These are phyloP conservation scores for Astrocystis sublimbata DNA, from an alignment of 495 filamentous ascomycete genomes.

Conservation along the genomic window DNA sequence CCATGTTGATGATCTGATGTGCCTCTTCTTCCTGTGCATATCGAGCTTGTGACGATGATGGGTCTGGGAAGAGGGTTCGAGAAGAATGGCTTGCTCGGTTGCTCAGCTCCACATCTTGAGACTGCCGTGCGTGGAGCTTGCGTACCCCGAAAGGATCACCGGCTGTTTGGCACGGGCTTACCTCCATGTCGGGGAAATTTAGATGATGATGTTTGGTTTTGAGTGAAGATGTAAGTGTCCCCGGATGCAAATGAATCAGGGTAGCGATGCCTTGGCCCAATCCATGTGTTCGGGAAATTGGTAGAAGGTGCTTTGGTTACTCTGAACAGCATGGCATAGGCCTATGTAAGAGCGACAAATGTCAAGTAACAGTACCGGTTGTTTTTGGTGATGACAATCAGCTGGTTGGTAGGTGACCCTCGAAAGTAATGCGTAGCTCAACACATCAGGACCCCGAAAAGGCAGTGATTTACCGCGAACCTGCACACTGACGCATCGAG, in stretches of 20 bases:
- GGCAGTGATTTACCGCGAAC: not conserved
- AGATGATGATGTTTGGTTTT: not conserved
- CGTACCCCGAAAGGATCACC: slow-evolving; percentile 1
- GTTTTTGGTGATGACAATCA: not conserved
- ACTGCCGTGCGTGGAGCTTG: not conserved
- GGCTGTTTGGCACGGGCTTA: not conserved
- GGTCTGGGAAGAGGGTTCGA: not conserved
- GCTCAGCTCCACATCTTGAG: not conserved
- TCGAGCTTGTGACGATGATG: not conserved
- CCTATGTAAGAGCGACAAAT: not conserved
- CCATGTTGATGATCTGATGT: not conserved
- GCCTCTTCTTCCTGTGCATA: not conserved
- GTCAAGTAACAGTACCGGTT: not conserved
- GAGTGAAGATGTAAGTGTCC: not conserved
- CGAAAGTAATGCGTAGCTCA: not conserved
- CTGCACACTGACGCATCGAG: not conserved
- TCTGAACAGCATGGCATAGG: not conserved
- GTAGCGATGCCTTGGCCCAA: slow-evolving; percentile 8
- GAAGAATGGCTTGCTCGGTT: not conserved
- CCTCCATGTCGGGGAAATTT: not conserved
- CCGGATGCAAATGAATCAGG: slow-evolving; percentile 1
- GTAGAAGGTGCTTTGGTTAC: not conserved
- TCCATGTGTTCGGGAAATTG: slow-evolving; percentile 4
- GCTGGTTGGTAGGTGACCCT: too few species aligned
- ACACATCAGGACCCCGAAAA: not conserved